These are phyloP conservation scores for Skeletonema menzelii DNA, from an alignment of 108 stramenopile genomes.

Conservation along the genomic window DNA sequence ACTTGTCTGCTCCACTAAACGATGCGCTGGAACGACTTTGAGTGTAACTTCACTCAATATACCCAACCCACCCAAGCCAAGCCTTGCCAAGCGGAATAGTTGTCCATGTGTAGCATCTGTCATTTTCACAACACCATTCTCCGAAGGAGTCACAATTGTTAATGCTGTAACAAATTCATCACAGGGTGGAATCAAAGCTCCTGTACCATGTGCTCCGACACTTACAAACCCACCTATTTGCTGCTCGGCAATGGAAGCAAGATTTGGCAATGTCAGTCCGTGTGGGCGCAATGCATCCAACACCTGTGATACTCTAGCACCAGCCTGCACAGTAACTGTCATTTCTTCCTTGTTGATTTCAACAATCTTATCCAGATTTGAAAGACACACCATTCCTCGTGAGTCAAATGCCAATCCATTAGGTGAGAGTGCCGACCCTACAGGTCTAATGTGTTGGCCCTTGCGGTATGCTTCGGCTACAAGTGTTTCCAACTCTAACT, in stretches of 20 bases:
- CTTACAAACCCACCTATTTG: conserved; percentile 96
- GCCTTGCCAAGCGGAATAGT: conserved; percentile 84
- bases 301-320: conserved; percentile 87
- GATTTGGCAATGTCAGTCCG: conserved; percentile 92
- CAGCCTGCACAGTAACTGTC: conserved; percentile 93
- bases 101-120: conserved; percentile 57
- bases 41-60: conserved; percentile 93
- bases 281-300: conserved; percentile 74
- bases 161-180: conserved; percentile 92
- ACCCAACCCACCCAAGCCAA: conserved; percentile 94
- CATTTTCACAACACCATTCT: conserved; percentile 74
- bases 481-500: conserved; percentile 59
- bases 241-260: conserved; percentile 96
- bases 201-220: conserved; percentile 97
- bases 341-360: conserved; percentile 69
- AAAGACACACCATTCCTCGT: conserved; percentile 84
- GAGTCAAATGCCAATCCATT: conserved; percentile 90
- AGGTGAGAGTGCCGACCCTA: conserved; percentile 95
- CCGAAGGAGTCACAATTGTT: conserved; percentile 90
- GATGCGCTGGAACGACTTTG: conserved; percentile 88
- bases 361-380: conserved; percentile 83
- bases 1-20: conserved; percentile 89
- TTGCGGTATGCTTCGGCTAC: conserved; percentile 60
- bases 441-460: conserved; percentile 73
- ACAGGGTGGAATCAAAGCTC: conserved; percentile 88